A percentile compares a stretch with the other conserved stretches of the same genome.
Evolutionary conservation across 2,329 filamentous ascomycete species (phyloP).

Genomic region (Aspergillus hiratsukae): DNA sequence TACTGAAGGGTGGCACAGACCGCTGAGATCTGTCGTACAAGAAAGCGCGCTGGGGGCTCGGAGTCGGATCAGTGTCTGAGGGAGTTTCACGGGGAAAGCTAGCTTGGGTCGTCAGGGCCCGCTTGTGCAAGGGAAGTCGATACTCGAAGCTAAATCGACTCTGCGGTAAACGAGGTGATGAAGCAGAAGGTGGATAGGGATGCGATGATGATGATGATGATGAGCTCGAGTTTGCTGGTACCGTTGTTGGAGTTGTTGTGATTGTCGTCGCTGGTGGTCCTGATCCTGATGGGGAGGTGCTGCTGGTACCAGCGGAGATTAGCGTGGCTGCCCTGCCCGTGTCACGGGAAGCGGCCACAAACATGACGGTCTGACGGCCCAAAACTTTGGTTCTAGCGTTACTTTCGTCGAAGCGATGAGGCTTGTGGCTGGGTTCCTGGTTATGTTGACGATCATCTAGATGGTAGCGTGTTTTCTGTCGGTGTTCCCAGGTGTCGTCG

Average conservation of each 20-base stretch:
- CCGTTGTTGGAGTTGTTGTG: background rate
- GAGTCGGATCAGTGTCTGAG: constrained; percentile 48
- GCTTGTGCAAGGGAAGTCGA: constrained; percentile 17
- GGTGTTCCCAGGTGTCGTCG: constrained; percentile 1
- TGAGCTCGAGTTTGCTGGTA: background rate
- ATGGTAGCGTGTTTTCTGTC: background rate
- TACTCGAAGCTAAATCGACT: constrained; percentile 23
- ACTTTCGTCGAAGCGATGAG: background rate
- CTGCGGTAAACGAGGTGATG: constrained; percentile 16
- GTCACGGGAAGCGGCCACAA: constrained; percentile 27
- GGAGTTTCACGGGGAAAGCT: constrained; percentile 43
- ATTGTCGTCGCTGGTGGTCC: constrained; percentile 25
- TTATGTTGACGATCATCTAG: background rate
- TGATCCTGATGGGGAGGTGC: constrained; percentile 21
- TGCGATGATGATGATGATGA: constrained; percentile 8
- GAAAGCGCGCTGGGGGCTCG: constrained; percentile 43
- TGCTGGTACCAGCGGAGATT: constrained; percentile 18
- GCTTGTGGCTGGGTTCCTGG: background rate
- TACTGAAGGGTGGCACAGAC: constrained; percentile 24
- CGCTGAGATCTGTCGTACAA: constrained; percentile 33
- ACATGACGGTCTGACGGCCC: constrained; percentile 1
- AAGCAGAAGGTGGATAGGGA: constrained; percentile 7
- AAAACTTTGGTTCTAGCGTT: background rate
- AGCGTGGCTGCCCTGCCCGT: constrained; percentile 22
- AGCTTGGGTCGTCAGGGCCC: constrained; percentile 18